Evolutionary conservation across 805 yeast genomes (phyloP).

Genomic region (Zygosaccharomyces pseudorouxii): DNA sequence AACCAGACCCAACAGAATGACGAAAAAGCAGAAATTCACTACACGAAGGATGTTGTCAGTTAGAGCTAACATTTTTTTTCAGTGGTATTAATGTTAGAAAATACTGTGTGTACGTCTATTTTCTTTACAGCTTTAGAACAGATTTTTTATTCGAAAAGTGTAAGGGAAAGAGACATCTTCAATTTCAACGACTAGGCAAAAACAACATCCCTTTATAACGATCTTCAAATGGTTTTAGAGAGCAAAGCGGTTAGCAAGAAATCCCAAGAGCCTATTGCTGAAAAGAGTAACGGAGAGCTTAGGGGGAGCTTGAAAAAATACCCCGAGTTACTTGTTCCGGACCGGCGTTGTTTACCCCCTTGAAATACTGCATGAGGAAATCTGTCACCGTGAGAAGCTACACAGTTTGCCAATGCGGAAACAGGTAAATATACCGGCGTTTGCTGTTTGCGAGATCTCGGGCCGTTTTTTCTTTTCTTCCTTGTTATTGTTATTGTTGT

Average conservation of each 20-base stretch:
- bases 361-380: slow-evolving; percentile 1
- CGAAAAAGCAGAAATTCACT: slow-evolving; percentile 68
- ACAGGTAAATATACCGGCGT: background rate
- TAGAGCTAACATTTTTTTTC: slow-evolving; percentile 52
- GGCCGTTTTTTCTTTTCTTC: background rate
- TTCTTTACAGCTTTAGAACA: background rate
- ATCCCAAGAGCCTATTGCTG: slow-evolving; percentile 3
- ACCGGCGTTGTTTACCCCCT: slow-evolving; percentile 6
- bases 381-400: background rate
- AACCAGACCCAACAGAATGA: slow-evolving; percentile 78
- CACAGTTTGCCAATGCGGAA: background rate
- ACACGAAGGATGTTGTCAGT: slow-evolving; percentile 74
- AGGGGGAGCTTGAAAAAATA: background rate
- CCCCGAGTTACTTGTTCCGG: slow-evolving; percentile 2
- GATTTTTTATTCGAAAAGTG: background rate
- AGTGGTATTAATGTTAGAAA: background rate
- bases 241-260: slow-evolving; percentile 6
- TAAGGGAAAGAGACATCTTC: background rate
- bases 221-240: background rate
- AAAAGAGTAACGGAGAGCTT: background rate
- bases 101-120: too few species aligned
- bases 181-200: background rate
- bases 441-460: slow-evolving; percentile 1
- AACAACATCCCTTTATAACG: slow-evolving; percentile 5
- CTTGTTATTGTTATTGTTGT: background rate